Conservation (phyloP, 2,329 filamentous ascomycete species). For the Hypoxylon sp. region DNA sequence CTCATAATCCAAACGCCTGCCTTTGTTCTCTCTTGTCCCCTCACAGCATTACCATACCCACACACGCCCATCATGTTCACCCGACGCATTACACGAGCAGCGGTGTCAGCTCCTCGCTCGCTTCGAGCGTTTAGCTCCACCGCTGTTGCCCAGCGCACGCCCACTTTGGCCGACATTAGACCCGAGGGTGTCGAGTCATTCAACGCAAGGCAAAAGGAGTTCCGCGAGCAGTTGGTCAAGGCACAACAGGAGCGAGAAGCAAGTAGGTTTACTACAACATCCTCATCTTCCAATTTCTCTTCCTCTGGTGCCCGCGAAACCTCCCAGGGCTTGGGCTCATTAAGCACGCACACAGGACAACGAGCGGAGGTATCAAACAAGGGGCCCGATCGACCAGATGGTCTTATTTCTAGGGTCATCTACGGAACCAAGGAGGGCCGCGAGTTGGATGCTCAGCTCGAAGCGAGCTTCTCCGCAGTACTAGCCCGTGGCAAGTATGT, state of each 20-base stretch:
- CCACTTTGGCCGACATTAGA: constrained; percentile 88
- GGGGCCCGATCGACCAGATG: constrained; percentile 75
- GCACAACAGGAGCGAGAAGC: constrained; percentile 87
- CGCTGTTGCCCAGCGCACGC: constrained; percentile 66
- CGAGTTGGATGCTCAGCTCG: constrained; percentile 94
- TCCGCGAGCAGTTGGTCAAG: constrained; percentile 84
- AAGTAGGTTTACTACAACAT: constrained; percentile 71
- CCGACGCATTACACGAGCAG: constrained; percentile 65
- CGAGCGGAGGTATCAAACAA: constrained; percentile 70
- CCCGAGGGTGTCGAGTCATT: constrained; percentile 81
- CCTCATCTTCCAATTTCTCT: constrained; percentile 43
- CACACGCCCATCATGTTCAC: constrained; percentile 64
- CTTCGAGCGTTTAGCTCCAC: constrained; percentile 73
- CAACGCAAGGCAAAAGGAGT: constrained; percentile 85
- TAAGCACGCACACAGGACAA: constrained; percentile 70
- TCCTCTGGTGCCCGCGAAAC: constrained; percentile 51
- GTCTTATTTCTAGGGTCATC: constrained; percentile 86
- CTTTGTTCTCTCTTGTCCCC: constrained; percentile 24
- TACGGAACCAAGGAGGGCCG: constrained; percentile 97
- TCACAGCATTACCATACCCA: constrained; percentile 2
- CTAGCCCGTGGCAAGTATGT: constrained; percentile 97
- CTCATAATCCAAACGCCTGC: constrained; percentile 5
- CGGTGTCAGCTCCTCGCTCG: constrained; percentile 63
- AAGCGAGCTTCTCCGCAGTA: constrained; percentile 95
- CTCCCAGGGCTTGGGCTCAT: constrained; percentile 71